Conservation (phyloP, 257 asterid genomes). For the Solanum chaucha region DNA sequence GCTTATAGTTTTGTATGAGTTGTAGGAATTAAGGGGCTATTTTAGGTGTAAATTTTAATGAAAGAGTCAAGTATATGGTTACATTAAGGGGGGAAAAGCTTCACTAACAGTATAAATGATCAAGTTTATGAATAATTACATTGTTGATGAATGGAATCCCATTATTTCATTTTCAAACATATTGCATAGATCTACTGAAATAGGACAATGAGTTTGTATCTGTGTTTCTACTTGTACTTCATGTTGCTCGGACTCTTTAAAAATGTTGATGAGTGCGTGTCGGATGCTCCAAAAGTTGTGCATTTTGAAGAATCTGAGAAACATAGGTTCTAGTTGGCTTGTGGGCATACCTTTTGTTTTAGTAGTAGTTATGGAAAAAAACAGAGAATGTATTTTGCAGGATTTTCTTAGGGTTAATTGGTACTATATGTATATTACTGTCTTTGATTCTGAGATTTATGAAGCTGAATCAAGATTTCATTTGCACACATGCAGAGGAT, state of each 20-base stretch:
- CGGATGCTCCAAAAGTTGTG: too few relatives aligned
- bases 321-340: background rate
- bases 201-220: background rate
- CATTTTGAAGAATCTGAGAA: background rate
- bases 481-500: background rate
- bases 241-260: background rate
- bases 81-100: background rate
- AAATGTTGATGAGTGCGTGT: too few relatives aligned
- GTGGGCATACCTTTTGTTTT: background rate
- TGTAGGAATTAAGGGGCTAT: background rate
- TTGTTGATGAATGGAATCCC: background rate
- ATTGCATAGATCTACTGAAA: background rate
- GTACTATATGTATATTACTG: background rate
- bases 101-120: background rate
- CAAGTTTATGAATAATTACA: background rate
- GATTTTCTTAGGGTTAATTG: background rate
- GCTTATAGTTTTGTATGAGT: background rate
- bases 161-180: background rate
- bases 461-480: background rate
- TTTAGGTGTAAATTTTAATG: background rate
- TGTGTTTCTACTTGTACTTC: background rate
- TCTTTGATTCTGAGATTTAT: background rate
- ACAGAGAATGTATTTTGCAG: background rate
- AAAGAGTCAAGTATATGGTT: background rate
- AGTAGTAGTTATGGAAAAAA: background rate